Percentiles rank a stretch among this genome's conserved stretches.
These are phyloP conservation scores for Eremothecium cymbalariae DNA, from an alignment of 1,139 yeast genomes.

Conservation along the genomic window DNA sequence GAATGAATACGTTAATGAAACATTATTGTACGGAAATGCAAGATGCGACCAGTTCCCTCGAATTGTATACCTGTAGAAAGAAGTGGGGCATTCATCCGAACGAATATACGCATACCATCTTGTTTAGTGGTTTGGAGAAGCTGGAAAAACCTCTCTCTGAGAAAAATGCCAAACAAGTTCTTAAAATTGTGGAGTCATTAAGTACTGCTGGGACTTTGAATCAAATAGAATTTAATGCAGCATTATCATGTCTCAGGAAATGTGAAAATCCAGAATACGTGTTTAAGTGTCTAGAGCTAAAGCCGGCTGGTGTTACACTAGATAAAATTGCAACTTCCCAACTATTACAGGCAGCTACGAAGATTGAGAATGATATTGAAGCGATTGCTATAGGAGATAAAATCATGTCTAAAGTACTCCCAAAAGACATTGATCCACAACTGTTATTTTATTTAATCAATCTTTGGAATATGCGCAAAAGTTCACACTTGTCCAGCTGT, in stretches of 20 bases:
- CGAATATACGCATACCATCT: conserved; percentile 46
- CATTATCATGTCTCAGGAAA: conserved; percentile 27
- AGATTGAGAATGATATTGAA: conserved; percentile 15
- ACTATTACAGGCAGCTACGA: conserved; percentile 20
- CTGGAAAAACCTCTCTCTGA: conserved; percentile 20
- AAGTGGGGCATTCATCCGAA: conserved; percentile 53
- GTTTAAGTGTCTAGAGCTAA: conserved; percentile 20
- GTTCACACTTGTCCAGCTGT: conserved; percentile 7
- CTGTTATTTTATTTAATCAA: conserved; percentile 23
- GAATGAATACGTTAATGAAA: conserved; percentile 50
- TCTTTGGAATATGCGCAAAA: conserved; percentile 15
- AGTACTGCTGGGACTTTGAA: conserved; percentile 17
- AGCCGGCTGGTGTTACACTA: conserved; percentile 14
- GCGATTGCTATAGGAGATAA: conserved; percentile 18
- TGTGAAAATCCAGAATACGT: conserved; percentile 20
- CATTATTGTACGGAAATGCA: conserved; percentile 38
- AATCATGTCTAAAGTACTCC: conserved; percentile 17
- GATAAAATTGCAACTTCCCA: conserved; percentile 23
- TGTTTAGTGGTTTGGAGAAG: conserved; percentile 51
- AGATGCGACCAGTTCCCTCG: conserved; percentile 41
- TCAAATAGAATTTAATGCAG: conserved; percentile 27
- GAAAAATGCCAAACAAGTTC: conserved; percentile 18
- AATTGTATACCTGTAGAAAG: conserved; percentile 45
- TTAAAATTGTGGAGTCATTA: conserved; percentile 16
- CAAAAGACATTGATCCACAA: conserved; percentile 17